Evolutionary conservation across 2,329 filamentous ascomycete species (phyloP).

Genomic region (Paecilomyces sp.): DNA sequence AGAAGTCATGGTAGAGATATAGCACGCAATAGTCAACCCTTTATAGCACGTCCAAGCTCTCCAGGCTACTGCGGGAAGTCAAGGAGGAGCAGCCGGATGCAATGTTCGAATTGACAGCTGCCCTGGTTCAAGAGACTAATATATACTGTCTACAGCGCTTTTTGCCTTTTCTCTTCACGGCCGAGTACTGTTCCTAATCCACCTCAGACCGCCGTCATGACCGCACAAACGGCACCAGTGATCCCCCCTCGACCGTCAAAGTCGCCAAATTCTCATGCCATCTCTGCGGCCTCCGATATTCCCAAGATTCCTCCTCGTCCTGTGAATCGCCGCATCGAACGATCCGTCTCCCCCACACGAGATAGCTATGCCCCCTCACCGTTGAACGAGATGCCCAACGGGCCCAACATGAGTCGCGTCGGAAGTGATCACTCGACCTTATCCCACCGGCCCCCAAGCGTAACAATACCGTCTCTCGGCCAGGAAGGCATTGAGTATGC

Average conservation of each 20-base stretch:
- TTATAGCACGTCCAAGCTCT: neutral
- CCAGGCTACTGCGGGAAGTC: neutral
- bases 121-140: neutral
- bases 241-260: constrained; percentile 59
- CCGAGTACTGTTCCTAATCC: neutral
- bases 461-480: constrained; percentile 75
- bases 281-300: constrained; percentile 40
- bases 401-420: constrained; percentile 22
- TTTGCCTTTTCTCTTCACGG: neutral
- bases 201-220: constrained; percentile 24
- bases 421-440: constrained; percentile 26
- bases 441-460: constrained; percentile 61
- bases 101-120: neutral
- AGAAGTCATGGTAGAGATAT: neutral
- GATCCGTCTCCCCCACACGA: constrained; percentile 68
- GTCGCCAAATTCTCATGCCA: constrained; percentile 40
- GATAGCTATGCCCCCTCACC: constrained; percentile 81
- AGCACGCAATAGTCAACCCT: neutral
- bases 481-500: constrained; percentile 89
- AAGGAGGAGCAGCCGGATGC: neutral
- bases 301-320: constrained; percentile 79
- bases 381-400: constrained; percentile 61
- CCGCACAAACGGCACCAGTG: constrained; percentile 43
- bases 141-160: neutral
- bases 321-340: constrained; percentile 55